Evolutionary conservation across 164 flowering plant genomes (phyloP).

Genomic region (Berberis thunbergii): DNA sequence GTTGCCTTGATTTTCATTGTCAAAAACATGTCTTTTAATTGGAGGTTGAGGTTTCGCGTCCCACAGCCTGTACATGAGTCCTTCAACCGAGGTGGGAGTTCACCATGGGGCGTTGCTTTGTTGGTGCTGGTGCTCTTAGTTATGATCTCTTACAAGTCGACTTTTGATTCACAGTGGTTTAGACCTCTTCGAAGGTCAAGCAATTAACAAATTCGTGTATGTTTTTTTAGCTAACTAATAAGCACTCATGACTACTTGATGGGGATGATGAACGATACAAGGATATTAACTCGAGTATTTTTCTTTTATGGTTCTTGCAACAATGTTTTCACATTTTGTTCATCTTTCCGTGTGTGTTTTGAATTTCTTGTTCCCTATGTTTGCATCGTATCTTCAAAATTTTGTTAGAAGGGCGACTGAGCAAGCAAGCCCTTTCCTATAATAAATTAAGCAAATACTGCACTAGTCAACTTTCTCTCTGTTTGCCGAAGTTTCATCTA

Average conservation of each 20-base stretch:
- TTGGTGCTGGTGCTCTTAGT: constrained; percentile 41
- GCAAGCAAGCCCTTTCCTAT: too few species aligned
- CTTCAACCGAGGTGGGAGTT: constrained; percentile 17
- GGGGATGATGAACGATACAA: too few species aligned
- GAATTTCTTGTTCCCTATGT: too few species aligned
- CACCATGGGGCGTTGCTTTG: constrained; percentile 54
- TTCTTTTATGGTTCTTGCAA: too few species aligned
- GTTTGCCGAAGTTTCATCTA: too few species aligned
- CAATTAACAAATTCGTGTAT: not conserved
- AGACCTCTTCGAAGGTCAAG: constrained; percentile 18
- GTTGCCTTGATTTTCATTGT: constrained; percentile 29
- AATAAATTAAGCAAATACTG: too few species aligned
- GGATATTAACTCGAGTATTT: too few species aligned
- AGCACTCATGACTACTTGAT: not conserved
- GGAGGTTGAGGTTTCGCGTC: constrained; percentile 15
- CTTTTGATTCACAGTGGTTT: constrained; percentile 54
- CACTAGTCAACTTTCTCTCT: too few species aligned
- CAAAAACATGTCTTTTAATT: constrained; percentile 14
- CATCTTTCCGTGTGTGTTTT: too few species aligned
- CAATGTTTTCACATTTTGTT: too few species aligned
- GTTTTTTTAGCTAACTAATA: not conserved
- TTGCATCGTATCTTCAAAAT: too few species aligned
- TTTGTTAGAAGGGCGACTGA: too few species aligned
- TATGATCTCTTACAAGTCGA: constrained; percentile 58
- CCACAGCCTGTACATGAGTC: constrained; percentile 7